Base-by-base conservation (phyloP, 1,139 yeast genomes). In the Blastobotrys malaysiensis region DNA sequence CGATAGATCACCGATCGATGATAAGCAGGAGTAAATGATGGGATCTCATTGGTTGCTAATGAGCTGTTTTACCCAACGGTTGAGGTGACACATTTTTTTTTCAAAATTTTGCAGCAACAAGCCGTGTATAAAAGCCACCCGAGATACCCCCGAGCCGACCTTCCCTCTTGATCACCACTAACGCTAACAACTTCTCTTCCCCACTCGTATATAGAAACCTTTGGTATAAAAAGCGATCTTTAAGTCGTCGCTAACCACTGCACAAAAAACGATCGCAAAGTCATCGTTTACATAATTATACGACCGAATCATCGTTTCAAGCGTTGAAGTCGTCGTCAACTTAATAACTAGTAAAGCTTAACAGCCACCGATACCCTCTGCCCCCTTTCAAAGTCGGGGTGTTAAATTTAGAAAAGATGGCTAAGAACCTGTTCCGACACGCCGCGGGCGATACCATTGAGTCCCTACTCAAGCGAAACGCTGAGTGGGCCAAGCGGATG, bases 391-490 rank as follows among this genome's bases (percentile, higher is more conserved):
- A 14, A 19, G 24, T 26, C 27, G 18, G 16, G 19, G n/a, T n/a
- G n/a, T 45, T 50, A 19, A 31, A 19, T 20, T 36, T 20, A 19
- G 3, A 1, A 19, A 43, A n/a, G n/a, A 45, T n/a, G 22, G 20
- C 43, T 14, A 53, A 46, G 46, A 27, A 46, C 6, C 20, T 51
- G 9, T 51, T 51, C 31, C 46, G 50, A 43, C 51, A 51, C 44
- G 43, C 46, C 13, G 50, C 50, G 19, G 49, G 48, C 9, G 56
- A 54, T 52, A 51, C 50, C 48, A 54, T 88, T 52, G 77, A 80
- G 49, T 91, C 88, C 54, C 83, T 81, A 65, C 73, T 91, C 48
- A 73, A 78, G 55, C 83, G 86, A 65, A 93, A 93, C 74, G 77
- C 74, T 61, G 76, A 75, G 54, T 88, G 83, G 78, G 88, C 88